These are phyloP conservation scores for Limnanthes douglasii DNA, from an alignment of 345 rosid genomes.

Conservation along the genomic window DNA sequence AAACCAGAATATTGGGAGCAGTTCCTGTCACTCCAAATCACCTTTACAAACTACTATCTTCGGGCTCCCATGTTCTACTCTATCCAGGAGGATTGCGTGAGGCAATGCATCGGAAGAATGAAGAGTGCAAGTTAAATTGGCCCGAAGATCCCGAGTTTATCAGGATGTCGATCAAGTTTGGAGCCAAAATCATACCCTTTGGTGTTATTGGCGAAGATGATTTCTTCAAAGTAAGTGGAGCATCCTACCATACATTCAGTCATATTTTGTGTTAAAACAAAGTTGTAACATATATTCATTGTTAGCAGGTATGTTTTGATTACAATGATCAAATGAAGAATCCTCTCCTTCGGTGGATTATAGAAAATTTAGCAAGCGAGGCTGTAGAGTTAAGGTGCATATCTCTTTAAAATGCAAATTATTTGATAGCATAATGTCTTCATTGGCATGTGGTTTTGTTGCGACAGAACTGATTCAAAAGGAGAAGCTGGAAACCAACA, in stretches of 20 bases:
- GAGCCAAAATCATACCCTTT: constrained; percentile 53
- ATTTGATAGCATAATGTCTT: background rate
- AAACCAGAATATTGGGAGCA: constrained; percentile 24
- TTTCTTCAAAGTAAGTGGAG: constrained; percentile 22
- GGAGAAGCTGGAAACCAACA: constrained; percentile 32
- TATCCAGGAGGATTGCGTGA: constrained; percentile 69
- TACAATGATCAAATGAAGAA: constrained; percentile 32
- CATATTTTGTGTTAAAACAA: background rate
- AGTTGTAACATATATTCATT: background rate
- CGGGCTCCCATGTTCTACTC: constrained; percentile 30
- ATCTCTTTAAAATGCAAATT: too few species aligned
- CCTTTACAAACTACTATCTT: constrained; percentile 34
- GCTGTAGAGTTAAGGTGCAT: constrained; percentile 16
- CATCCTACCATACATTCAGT: background rate
- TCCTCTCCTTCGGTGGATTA: constrained; percentile 17
- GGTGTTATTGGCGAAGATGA: constrained; percentile 55
- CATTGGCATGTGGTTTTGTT: background rate
- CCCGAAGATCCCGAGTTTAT: constrained; percentile 48
- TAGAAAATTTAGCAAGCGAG: constrained; percentile 5
- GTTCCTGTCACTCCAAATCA: constrained; percentile 37
- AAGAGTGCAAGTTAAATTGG: constrained; percentile 42
- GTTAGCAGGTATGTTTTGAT: constrained; percentile 23
- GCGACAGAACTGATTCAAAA: constrained; percentile 15
- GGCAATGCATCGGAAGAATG: constrained; percentile 54
- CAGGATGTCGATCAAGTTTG: constrained; percentile 50